phyloP scores from a whole-genome alignment of 257 asterid genomes.

The Ehretia macrophylla region DNA sequence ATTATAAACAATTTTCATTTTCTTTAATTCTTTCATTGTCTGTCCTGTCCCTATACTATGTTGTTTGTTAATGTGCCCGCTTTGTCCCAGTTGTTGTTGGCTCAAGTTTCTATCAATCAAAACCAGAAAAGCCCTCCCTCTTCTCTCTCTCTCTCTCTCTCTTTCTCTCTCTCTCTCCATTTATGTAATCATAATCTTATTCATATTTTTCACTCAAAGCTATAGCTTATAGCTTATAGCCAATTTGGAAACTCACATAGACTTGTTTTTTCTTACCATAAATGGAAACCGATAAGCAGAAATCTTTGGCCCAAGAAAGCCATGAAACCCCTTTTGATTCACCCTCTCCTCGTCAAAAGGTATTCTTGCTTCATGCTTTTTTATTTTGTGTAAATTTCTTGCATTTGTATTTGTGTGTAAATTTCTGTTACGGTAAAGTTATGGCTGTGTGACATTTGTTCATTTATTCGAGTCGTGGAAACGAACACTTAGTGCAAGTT shows the following conservation, averaged over 20 bases:
- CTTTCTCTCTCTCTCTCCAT: neutral
- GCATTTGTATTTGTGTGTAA: neutral
- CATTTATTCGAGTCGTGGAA: neutral
- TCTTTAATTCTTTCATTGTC: too few species aligned
- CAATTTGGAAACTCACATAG: neutral
- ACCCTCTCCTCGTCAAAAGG: conserved; percentile 17
- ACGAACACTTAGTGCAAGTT: too few species aligned
- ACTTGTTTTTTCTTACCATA: conserved; percentile 1
- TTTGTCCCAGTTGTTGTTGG: neutral
- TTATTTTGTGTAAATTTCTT: neutral
- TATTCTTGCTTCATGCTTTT: neutral
- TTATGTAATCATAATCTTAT: neutral
- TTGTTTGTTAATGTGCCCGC: neutral
- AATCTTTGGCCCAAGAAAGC: conserved; percentile 26
- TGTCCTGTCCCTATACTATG: too few species aligned
- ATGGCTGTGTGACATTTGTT: conserved; percentile 1
- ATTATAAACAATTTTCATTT: too few species aligned
- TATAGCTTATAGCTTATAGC: neutral
- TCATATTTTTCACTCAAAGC: neutral
- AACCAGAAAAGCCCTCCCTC: neutral
- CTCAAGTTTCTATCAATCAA: neutral
- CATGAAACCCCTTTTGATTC: conserved; percentile 23
- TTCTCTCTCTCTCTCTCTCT: neutral
- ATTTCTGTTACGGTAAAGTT: neutral
- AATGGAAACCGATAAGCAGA: conserved; percentile 45